Conservation (phyloP, 441 rosid species). For the Capsella rubella region DNA sequence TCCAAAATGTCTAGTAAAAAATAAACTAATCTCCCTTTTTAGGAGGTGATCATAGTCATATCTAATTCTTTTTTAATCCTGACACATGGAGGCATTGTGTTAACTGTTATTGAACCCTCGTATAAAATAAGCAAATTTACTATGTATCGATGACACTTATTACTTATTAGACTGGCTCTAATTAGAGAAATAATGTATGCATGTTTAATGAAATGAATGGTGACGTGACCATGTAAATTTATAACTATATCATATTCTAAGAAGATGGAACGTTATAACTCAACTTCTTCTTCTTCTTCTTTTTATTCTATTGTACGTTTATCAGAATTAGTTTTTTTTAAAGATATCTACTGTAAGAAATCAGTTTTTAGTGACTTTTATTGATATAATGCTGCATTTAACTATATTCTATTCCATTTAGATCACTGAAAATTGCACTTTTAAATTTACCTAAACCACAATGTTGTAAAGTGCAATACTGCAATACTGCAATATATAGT, state of each 20-base stretch:
- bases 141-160: neutral
- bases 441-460: constrained; percentile 3
- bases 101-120: constrained; percentile 2
- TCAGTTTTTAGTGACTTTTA: neutral
- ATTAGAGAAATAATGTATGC: neutral
- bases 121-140: neutral
- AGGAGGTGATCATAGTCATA: constrained; percentile 29
- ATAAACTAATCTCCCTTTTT: constrained; percentile 15
- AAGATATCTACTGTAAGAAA: neutral
- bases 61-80: neutral
- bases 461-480: constrained; percentile 5
- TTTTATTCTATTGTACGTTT: neutral
- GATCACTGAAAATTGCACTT: constrained; percentile 3
- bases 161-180: constrained; percentile 2
- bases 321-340: neutral
- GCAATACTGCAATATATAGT: neutral
- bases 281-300: neutral
- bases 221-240: neutral
- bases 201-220: neutral
- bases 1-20: constrained; percentile 19
- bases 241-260: neutral
- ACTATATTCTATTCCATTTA: neutral
- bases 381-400: neutral
- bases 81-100: neutral
- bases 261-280: neutral